Base-by-base conservation (phyloP, 1,139 yeast genomes). In the Yamadazyma songkhlaensis region DNA sequence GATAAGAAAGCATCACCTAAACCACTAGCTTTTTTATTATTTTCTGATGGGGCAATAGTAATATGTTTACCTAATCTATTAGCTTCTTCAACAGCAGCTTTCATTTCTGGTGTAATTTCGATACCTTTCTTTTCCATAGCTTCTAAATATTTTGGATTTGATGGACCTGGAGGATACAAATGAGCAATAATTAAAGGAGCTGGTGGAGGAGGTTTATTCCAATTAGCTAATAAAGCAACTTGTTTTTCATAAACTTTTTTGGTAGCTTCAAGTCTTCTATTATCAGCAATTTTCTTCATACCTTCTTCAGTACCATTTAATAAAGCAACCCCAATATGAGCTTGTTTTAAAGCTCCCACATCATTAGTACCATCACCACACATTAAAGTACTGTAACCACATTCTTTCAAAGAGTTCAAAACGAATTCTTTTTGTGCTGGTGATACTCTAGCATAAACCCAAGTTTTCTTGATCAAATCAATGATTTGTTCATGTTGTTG, bases 301-400 rank as follows among this genome's bases (percentile, higher is more conserved):
- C 96, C 88, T 43, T 86, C 97, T 59, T 87, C 96, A 41, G 98
- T 89, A 67, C 97, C 99, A 56, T 94, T 94, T 59, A 94, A 75
- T 50, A 92, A 71, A 11, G 99, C 99, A 57, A 92, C 90, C 70
- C 98, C 98, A 57, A 92, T 84, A 56, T 92, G 96, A 7, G 99
- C 97, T 68, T 92, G 97, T 62, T 92, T 94, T 65, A 92, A 78
- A 38, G 99, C 99, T 62, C 99, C 99, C 40, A 92, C 98, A 72
- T 92, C 99, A 60, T 92, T 92, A 25, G 99, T 92, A 66, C 99
- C 99, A 66, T 92, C 99, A 72, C 99, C 99, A 67, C 98, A 92
- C 99, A 92, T 92, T 53, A 94, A 76, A 25, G 98, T 92, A 55
- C 79, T 84, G 64, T 90, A 92, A 25, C 97, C 97, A 58, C 89